Evolutionary conservation across 116 monocot species (phyloP).

Genomic region (Thalassia testudinum): DNA sequence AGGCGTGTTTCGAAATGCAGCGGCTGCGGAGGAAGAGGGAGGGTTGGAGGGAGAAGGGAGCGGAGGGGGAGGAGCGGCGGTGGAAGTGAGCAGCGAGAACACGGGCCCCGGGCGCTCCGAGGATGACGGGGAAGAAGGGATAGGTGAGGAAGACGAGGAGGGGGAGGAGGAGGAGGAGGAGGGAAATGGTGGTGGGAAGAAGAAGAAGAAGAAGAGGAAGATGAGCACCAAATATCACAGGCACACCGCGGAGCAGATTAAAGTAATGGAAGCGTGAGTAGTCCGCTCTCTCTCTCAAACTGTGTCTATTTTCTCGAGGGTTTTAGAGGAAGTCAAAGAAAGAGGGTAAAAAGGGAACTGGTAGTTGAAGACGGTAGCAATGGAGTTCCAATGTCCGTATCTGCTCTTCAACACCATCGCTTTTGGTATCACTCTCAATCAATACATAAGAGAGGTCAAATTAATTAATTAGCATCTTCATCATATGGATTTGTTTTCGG

Average conservation of each 20-base stretch:
- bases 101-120: slow-evolving; percentile 21
- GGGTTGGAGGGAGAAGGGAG: slow-evolving; percentile 30
- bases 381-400: too few relatives aligned
- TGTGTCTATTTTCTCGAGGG: not conserved
- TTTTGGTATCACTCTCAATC: too few relatives aligned
- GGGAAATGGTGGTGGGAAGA: slow-evolving; percentile 13
- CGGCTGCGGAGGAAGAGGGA: slow-evolving; percentile 11
- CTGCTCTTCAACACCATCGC: too few relatives aligned
- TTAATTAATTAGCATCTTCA: too few relatives aligned
- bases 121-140: slow-evolving; percentile 2
- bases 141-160: slow-evolving; percentile 5
- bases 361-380: too few relatives aligned
- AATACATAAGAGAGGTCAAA: too few relatives aligned
- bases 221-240: slow-evolving; percentile 26
- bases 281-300: not conserved
- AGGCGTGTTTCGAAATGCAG: slow-evolving; percentile 33
- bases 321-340: not conserved
- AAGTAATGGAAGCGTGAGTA: slow-evolving; percentile 57
- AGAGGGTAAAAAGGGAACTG: too few relatives aligned
- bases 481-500: too few relatives aligned
- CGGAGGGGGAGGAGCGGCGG: slow-evolving; percentile 11
- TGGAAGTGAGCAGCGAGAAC: slow-evolving; percentile 38
- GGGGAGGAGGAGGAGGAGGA: slow-evolving; percentile 2
- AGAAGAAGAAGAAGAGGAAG: slow-evolving; percentile 43
- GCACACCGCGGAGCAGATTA: slow-evolving; percentile 54